Conservation (phyloP, 176 grass and related monocot species). For the Eragrostis nindensis region DNA sequence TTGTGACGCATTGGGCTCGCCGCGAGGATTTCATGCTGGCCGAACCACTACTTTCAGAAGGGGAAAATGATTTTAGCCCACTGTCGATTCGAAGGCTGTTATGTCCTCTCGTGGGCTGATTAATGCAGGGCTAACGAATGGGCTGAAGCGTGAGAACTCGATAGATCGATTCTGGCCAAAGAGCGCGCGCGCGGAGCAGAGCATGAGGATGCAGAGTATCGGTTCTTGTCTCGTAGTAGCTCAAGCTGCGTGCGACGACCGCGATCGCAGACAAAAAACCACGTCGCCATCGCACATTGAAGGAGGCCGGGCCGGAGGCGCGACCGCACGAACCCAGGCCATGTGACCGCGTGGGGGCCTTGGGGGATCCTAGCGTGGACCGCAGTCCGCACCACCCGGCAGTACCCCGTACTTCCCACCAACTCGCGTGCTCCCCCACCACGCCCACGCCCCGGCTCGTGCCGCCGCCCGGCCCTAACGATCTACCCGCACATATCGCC, state of each 20-base stretch:
- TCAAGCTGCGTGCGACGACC: not conserved
- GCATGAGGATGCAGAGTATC: not conserved
- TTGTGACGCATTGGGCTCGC: too few relatives aligned
- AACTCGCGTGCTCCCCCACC: too few relatives aligned
- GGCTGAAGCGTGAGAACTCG: not conserved
- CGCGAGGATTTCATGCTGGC: too few relatives aligned
- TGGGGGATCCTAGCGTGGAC: not conserved
- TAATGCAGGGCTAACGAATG: not conserved
- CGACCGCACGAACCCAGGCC: constrained; percentile 10
- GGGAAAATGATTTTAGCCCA: not conserved
- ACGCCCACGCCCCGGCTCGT: not conserved
- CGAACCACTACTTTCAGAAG: too few relatives aligned
- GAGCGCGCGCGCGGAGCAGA: too few relatives aligned
- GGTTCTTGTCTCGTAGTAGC: not conserved
- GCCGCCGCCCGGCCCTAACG: not conserved
- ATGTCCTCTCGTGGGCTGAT: not conserved
- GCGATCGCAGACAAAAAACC: constrained; percentile 4
- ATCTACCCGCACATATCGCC: too few relatives aligned
- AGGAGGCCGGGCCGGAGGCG: not conserved
- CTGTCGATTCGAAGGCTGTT: not conserved
- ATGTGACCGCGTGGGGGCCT: constrained; percentile 31
- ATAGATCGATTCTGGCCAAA: not conserved
- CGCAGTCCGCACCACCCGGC: constrained; percentile 40
- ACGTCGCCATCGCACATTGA: constrained; percentile 31
- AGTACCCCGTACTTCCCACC: constrained; percentile 4